Percentiles rank a stretch among this genome's conserved stretches.
Conservation (phyloP, 768 basidiomycete genomes). For the Lactarius evosmus region DNA sequence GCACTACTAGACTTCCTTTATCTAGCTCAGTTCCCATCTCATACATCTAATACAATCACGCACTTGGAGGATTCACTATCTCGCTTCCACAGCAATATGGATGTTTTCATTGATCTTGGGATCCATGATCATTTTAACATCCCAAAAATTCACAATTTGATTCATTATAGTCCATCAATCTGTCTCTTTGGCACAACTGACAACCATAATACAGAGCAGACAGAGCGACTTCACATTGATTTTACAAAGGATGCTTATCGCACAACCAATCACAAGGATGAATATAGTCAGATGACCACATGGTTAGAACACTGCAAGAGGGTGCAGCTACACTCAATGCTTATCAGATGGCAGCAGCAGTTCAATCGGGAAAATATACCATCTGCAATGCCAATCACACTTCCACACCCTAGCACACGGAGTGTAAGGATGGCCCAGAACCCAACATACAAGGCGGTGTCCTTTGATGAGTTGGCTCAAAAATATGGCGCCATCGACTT, state of each 20-base stretch:
- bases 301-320: constrained; percentile 7
- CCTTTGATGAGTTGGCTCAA: too few relatives aligned
- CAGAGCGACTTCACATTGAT: neutral
- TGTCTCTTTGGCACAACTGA: neutral
- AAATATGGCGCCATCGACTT: too few relatives aligned
- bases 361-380: too few relatives aligned
- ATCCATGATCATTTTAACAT: neutral
- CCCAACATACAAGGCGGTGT: too few relatives aligned
- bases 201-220: constrained; percentile 13
- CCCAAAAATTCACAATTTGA: neutral
- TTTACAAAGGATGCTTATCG: too few relatives aligned
- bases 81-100: neutral
- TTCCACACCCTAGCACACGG: too few relatives aligned
- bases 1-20: too few relatives aligned
- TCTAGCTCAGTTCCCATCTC: too few relatives aligned
- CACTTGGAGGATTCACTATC: neutral
- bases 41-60: neutral
- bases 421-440: too few relatives aligned
- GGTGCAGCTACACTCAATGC: neutral
- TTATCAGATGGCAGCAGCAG: constrained; percentile 3
- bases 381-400: too few relatives aligned
- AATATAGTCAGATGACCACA: constrained; percentile 5
- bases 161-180: neutral
- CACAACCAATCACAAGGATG: too few relatives aligned
- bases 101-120: neutral